These are phyloP conservation scores for Limtongia smithiae DNA, from an alignment of 805 yeast genomes.

Conservation along the genomic window DNA sequence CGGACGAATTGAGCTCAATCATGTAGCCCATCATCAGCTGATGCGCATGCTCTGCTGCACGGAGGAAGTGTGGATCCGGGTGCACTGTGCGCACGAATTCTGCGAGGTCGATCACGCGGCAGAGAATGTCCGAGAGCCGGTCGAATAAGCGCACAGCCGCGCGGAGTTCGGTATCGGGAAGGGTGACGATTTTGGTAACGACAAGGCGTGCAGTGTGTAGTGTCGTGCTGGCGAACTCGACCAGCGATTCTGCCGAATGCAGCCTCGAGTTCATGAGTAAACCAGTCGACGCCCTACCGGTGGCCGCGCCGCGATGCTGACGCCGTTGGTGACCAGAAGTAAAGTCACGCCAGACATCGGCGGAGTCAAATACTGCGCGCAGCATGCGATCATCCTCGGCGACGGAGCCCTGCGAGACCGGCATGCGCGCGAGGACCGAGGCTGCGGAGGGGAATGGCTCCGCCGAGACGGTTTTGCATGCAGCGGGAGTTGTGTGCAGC, in stretches of 20 bases:
- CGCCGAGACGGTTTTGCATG: too few relatives aligned
- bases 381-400: conserved; percentile 27
- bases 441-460: too few relatives aligned
- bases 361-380: conserved; percentile 30
- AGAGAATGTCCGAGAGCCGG: conserved; percentile 77
- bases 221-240: conserved; percentile 62
- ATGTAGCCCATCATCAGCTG: conserved; percentile 87
- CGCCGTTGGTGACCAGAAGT: neutral
- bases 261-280: conserved; percentile 72
- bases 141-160: conserved; percentile 67
- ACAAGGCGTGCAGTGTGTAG: conserved; percentile 61
- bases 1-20: conserved; percentile 86
- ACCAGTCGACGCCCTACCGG: too few relatives aligned
- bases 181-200: conserved; percentile 50
- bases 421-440: too few relatives aligned
- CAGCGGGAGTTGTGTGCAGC: too few relatives aligned
- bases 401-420: conserved; percentile 3
- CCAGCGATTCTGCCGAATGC: conserved; percentile 65
- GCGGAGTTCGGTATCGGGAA: conserved; percentile 40
- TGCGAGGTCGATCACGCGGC: conserved; percentile 90
- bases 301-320: conserved; percentile 5
- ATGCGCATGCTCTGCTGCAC: conserved; percentile 83
- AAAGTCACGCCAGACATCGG: conserved; percentile 21
- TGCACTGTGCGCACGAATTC: conserved; percentile 83
- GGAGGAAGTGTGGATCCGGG: conserved; percentile 65